Base-by-base conservation (phyloP, 352 stramenopile species). In the Ochromonadaceae sp. region DNA sequence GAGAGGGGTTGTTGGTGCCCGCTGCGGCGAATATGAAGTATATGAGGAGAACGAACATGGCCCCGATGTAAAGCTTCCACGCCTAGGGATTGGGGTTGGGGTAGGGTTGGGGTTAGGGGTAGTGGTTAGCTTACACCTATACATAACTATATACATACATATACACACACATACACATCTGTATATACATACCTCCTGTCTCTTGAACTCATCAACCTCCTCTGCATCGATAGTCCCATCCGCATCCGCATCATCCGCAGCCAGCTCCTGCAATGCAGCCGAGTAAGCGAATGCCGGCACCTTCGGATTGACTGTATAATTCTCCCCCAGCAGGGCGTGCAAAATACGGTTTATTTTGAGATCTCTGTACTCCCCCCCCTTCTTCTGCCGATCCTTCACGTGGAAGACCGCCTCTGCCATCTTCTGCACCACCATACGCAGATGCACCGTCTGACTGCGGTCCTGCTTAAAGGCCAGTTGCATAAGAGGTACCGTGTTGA, bases 21-120 rank as follows among this genome's bases (percentile, higher is more conserved):
- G 22, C 14, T 28, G 39, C 31, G 9, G 55, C 42, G 49, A 70
- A 42, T 2, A 41, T 39, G 7, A 67, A 34, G 40, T 70, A 70
- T 31, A 67, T n/a, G 3, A 67, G 15, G 25, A 70, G 57, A 67
- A 70, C 36, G 31, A 25, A 3, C 12, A 70, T 20, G 26, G 65
- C 65, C n/a, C 34, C 41, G 25, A 15, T 20, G 53, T 67, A 67
- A 5, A 70, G 52, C 38, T 63, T 63, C 39, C 31, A 7, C 31
- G 14, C 14, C 47, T 49, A 10, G 25, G 52, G n/a, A n/a, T n/a
- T n/a, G n/a, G n/a, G n/a, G n/a, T n/a, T 46, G 40, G 17, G 40
- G 40, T 20, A 46, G 40, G 40, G n/a, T 17, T 46, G 40, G 17
- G 40, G 40, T n/a, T n/a, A n/a, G n/a, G n/a, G n/a, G n/a, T n/a